Evolutionary conservation across 441 rosid genomes (phyloP).

Genomic region (Gossypium gossypioides): DNA sequence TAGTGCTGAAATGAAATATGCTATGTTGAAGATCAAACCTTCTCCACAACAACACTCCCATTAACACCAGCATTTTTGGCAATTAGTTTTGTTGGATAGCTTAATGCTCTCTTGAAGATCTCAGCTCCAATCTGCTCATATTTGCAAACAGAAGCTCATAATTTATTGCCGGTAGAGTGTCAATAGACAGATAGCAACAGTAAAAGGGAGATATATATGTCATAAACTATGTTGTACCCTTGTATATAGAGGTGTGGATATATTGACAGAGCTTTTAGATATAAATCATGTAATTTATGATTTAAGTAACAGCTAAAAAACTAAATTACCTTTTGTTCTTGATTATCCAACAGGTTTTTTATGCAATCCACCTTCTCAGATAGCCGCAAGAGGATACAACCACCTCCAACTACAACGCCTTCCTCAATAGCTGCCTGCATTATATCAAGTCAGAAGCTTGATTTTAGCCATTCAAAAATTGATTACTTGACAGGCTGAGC

Average conservation of each 20-base stretch:
- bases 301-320: background rate
- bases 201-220: background rate
- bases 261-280: background rate
- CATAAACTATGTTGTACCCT: background rate
- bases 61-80: constrained; percentile 75
- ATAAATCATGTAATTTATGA: background rate
- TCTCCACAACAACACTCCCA: constrained; percentile 60
- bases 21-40: constrained; percentile 28
- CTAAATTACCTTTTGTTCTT: constrained; percentile 58
- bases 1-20: background rate
- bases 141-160: background rate
- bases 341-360: constrained; percentile 54
- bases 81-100: constrained; percentile 59
- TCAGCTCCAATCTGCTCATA: constrained; percentile 68
- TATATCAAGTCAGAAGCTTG: constrained; percentile 15
- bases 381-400: constrained; percentile 69
- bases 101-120: constrained; percentile 65
- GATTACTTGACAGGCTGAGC: background rate
- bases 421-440: constrained; percentile 82
- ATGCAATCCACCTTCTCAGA: constrained; percentile 53
- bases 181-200: background rate
- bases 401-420: constrained; percentile 85
- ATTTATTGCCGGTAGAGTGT: background rate
- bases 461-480: background rate
- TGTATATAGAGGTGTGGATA: background rate